These are phyloP conservation scores for Spirogloea muscicola DNA, from an alignment of 139 green algal species.

Conservation along the genomic window DNA sequence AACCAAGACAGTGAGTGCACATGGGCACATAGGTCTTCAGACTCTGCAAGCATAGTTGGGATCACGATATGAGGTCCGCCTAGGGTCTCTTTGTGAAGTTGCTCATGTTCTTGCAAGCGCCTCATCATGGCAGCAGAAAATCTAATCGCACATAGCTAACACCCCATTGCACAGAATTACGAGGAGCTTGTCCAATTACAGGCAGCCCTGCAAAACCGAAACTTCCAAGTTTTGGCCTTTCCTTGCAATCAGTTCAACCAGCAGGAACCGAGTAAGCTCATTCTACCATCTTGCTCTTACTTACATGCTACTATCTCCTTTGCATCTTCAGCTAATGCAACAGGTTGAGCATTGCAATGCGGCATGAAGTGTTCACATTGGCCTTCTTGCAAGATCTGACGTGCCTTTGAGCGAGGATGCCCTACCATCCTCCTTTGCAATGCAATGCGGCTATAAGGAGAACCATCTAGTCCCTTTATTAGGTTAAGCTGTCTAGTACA, in stretches of 20 bases:
- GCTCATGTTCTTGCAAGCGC: background rate
- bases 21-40: too few species aligned
- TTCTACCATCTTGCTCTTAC: too few species aligned
- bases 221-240: conserved; percentile 33
- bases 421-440: too few species aligned
- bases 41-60: background rate
- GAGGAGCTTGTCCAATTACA: conserved; percentile 25
- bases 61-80: background rate
- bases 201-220: background rate
- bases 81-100: background rate
- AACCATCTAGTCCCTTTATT: too few species aligned
- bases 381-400: too few species aligned
- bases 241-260: conserved; percentile 41
- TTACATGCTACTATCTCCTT: too few species aligned
- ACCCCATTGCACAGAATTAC: conserved; percentile 12
- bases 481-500: too few species aligned
- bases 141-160: background rate
- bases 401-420: too few species aligned
- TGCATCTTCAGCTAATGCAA: too few species aligned
- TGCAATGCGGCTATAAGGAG: too few species aligned
- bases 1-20: conserved; percentile 25
- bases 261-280: conserved; percentile 33
- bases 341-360: too few species aligned
- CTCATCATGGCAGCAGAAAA: background rate
- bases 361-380: too few species aligned